Base-by-base conservation (phyloP, 169 alveolate species). In the Eimeria acervulina region DNA sequence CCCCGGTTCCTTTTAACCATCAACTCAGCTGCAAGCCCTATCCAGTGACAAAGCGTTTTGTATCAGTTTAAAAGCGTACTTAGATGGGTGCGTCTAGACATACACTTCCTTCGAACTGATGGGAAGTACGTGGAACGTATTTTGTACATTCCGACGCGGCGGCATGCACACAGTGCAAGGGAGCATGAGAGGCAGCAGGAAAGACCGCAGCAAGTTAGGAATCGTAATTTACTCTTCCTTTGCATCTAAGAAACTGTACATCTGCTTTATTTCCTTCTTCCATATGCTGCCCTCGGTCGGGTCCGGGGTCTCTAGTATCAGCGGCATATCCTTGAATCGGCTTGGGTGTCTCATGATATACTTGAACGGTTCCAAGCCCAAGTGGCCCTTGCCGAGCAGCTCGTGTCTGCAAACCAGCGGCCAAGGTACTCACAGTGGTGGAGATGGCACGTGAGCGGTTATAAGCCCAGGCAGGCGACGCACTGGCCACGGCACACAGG, bases 271-370 rank as follows among this genome's bases (percentile, higher is more conserved):
- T 90, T 98, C 99, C 94, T 96, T 98, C 85, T 96, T 98, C 97
- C 98, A 98, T 17, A 97, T 96, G 63, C 97, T 98, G 78, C 98
- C 99, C 63, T 97, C 97, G 61, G 97, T 96, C 21, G 96, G 84
- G 63, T 97, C 98, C 1, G 99, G 99, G 21, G 99, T 98, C 95
- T 98, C 99, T 26, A 98, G 97, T 31, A 98, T 95, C 26, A 98
- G 96, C 26, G 99, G 99, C 76, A 98, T 98, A 59, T 98, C 96
- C 88, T 97, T 97, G 96, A 98, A 98, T 51, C 97, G 95, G 72
- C 97, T 96, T 3, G 96, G 97, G 89, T 98, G 97, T 47, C 97
- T 97, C 97, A 98, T 98, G 31, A 98, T 96, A 68, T 97, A 98
- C 95, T 95, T 95, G 97, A 98, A 98, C n/a, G 98, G 97, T 36